phyloP scores from a whole-genome alignment of 345 rosid species.

The Barbarea vulgaris region DNA sequence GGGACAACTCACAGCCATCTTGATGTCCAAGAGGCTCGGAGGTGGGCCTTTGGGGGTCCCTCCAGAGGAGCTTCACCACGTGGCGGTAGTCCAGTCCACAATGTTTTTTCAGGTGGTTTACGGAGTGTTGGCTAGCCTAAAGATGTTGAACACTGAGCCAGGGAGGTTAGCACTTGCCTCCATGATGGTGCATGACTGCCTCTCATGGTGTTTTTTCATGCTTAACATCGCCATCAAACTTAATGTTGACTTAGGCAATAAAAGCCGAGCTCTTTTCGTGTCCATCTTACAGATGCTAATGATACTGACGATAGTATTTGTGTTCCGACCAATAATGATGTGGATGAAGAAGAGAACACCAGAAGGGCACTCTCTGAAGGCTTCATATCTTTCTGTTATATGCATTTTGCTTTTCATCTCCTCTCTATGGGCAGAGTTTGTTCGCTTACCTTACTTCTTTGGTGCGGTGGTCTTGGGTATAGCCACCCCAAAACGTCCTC shows the following conservation, averaged over 20 bases:
- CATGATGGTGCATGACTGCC: constrained; percentile 43
- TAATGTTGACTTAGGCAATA: neutral
- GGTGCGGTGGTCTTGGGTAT: constrained; percentile 47
- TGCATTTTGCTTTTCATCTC: constrained; percentile 35
- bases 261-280: neutral
- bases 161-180: constrained; percentile 56
- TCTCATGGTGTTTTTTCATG: constrained; percentile 30
- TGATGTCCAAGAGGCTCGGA: constrained; percentile 24
- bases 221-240: constrained; percentile 24
- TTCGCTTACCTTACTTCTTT: constrained; percentile 37
- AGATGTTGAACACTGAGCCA: constrained; percentile 51
- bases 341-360: constrained; percentile 52
- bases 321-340: constrained; percentile 45
- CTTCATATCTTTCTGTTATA: constrained; percentile 23
- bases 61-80: constrained; percentile 19
- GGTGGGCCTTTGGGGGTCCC: constrained; percentile 6
- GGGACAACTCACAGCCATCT: constrained; percentile 12
- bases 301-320: constrained; percentile 28
- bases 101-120: constrained; percentile 46
- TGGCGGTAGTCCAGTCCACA: constrained; percentile 34
- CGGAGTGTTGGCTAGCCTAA: constrained; percentile 45
- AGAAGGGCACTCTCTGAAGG: constrained; percentile 45
- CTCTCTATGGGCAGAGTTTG: constrained; percentile 36
- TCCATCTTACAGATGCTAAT: constrained; percentile 30
- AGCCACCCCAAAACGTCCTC: constrained; percentile 43